These are phyloP conservation scores for thale cress (Arabidopsis thaliana) DNA, from an alignment of 345 rosid genomes.

Conservation along the genomic window TAIR10.1 NC_003070.9:1572001-1572500, in stretches of 20 bases:
- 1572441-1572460: slow-evolving; percentile 34
- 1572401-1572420: slow-evolving; percentile 3
- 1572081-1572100: background rate
- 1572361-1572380: slow-evolving; percentile 43
- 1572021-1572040: slow-evolving; percentile 74
- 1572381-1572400: slow-evolving; percentile 41
- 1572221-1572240: slow-evolving; percentile 54
- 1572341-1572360: slow-evolving; percentile 24
- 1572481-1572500: slow-evolving; percentile 40
- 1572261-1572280: slow-evolving; percentile 79
- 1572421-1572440: slow-evolving; percentile 21
- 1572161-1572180: slow-evolving; percentile 67
- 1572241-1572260: slow-evolving; percentile 22
- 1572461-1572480: slow-evolving; percentile 29
- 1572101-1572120: background rate
- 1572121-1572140: background rate
- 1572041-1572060: slow-evolving; percentile 84
- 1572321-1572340: background rate
- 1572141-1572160: background rate
- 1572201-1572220: slow-evolving; percentile 74
- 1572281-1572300: slow-evolving; percentile 24
- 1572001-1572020: slow-evolving; percentile 85
- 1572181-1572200: slow-evolving; percentile 82
- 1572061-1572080: slow-evolving; percentile 41
- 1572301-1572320: background rate